Evolutionary conservation across 2,329 filamentous ascomycete genomes (phyloP), one percentile per base, ranked within the genome.

Genomic region (Paramyrothecium sp.): DNA sequence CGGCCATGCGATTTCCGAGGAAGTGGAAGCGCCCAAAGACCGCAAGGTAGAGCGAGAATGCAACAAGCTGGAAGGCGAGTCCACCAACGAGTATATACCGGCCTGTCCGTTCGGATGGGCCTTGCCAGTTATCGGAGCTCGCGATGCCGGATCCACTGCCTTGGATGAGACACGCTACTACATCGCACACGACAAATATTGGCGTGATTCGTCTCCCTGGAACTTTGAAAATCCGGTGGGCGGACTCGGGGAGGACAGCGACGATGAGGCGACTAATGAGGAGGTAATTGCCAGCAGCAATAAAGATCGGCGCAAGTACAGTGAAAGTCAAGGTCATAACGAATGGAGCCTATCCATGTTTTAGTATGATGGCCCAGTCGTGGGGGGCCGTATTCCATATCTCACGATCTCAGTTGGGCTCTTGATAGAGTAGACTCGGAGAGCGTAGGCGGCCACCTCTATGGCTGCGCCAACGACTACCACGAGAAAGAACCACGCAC

Each of bases 281-380:
- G 54, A 82, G 72, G 64, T 83, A 83, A 56, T 81, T 77, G 2
- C 77, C 78, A 1, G 80, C 80, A 17, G 78, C 78, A 52, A 81
- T 66, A 54, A 82, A 73, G 47, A 81, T 71, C 0, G 80, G 80
- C 0, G 79, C 77, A 46, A 83, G 69, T 13, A 81, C 75, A n/a
- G 80, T 76, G 21, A 78, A 68, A 1, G 72, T 73, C 4, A 71
- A 61, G 1, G 71, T 75, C 44, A 71, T 61, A 5, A 78, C 71
- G 54, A 77, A 80, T 1, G 75, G 65, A 1, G 66, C 63, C 70
- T 74, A 17, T 5, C 2, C 3, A 3, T 17, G 51, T n/a, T 61
- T 22, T 7, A 13, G 13, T 3, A 22, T 21, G 7, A 48, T 16
- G 34, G 11, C 22, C 26, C 4, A 20, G 51, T 8, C 3, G 20